Conservation (phyloP, 2,329 filamentous ascomycete species). For the Penicillium sp. region DNA sequence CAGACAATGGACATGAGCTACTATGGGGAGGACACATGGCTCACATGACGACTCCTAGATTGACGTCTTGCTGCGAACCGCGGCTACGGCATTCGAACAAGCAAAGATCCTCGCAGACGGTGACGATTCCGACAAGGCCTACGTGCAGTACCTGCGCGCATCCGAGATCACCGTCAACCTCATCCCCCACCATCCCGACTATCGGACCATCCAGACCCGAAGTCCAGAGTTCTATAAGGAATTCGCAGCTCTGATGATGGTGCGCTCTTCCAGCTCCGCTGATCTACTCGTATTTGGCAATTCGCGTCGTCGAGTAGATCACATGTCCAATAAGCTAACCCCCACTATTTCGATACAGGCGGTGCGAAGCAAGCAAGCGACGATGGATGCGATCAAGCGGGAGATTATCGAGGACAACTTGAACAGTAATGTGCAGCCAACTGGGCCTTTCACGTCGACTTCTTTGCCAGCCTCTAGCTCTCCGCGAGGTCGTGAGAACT, state of each 20-base stretch:
- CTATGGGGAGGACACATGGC: constrained; percentile 13
- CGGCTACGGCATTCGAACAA: constrained; percentile 42
- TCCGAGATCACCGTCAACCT: constrained; percentile 76
- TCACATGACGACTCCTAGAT: constrained; percentile 36
- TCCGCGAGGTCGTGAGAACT: constrained; percentile 31
- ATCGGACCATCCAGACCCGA: constrained; percentile 64
- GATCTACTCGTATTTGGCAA: not conserved
- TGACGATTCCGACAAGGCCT: constrained; percentile 67
- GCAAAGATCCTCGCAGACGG: constrained; percentile 38
- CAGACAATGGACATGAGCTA: not conserved
- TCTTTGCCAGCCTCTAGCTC: constrained; percentile 19
- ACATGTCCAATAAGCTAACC: constrained; percentile 16
- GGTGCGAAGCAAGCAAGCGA: constrained; percentile 46
- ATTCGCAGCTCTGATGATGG: constrained; percentile 56
- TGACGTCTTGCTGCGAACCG: constrained; percentile 38
- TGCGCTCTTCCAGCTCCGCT: constrained; percentile 18
- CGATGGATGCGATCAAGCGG: constrained; percentile 47
- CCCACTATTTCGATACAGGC: constrained; percentile 28
- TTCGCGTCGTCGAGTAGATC: not conserved
- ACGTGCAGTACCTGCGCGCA: constrained; percentile 82
- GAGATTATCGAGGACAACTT: constrained; percentile 46
- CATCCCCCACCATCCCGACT: constrained; percentile 77
- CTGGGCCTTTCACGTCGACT: constrained; percentile 15
- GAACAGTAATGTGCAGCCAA: constrained; percentile 35
- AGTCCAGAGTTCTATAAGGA: constrained; percentile 53